Base-by-base conservation (phyloP, 2,329 filamentous ascomycete genomes). In the Periconia macrospinosa region DNA sequence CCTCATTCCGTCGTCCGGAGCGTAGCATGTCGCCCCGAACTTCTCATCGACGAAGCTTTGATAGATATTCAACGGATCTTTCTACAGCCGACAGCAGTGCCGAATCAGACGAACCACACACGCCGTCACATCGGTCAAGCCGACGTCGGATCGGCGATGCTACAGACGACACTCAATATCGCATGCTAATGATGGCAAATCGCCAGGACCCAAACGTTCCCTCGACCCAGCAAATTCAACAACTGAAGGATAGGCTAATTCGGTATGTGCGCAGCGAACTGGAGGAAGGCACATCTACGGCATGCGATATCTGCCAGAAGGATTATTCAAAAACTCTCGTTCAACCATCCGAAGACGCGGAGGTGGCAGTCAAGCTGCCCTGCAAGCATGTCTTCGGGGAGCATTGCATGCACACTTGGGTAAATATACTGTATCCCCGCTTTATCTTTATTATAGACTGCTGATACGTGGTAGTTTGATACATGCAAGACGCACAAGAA, bases 331-430 rank as follows among this genome's bases (percentile, higher is more conserved):
- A 47, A 23, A 62, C 54, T 23, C 52, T 61, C 45, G 67, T 70
- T 14, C 15, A 62, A 20, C 64, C 70, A 2, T 59, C 55, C 2
- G 71, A 73, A 45, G 65, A 71, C 1, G 60, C 65, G 19, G 71
- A 74, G 47, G 56, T 71, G 30, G 70, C 70, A 1, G 54, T 73
- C n/a, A 60, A 68, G 48, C 62, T 74, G 2, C 55, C 69, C 6
- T 74, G 71, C 53, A 70, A 70, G 30, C 71, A 74, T 43, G 46
- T 56, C 6, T 74, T 74, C 56, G 71, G 71, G 2, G 70, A 74
- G 47, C 66, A 63, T 20, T 74, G 71, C 59, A 66, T 74, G 43
- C 60, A 64, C 43, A 64, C 66, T 54, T 74, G 71, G 68, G 67
- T 67, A 58, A 43, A 59, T 41, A 15, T 13, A n/a, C n/a, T 15